A percentile compares a stretch with the other conserved stretches of the same genome.
Evolutionary conservation across 2,329 filamentous ascomycete species (phyloP).

Genomic region (Chlorencoelia australis): DNA sequence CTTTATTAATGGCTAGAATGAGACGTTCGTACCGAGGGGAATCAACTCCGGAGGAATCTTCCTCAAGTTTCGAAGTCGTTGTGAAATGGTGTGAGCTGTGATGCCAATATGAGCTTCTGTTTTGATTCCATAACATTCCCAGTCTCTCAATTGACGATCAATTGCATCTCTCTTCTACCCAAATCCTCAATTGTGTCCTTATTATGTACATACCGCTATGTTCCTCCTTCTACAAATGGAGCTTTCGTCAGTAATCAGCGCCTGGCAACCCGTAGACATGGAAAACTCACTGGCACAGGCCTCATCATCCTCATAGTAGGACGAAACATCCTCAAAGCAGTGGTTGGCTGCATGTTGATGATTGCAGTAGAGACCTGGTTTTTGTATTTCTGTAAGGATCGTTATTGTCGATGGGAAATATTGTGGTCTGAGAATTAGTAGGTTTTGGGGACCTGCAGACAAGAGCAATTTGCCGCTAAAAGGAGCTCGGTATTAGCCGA

Average conservation of each 20-base stretch:
- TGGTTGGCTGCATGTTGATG: constrained; percentile 37
- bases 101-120: constrained; percentile 17
- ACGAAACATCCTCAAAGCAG: constrained; percentile 56
- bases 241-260: constrained; percentile 5
- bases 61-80: constrained; percentile 83
- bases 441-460: constrained; percentile 6
- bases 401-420: too few relatives aligned
- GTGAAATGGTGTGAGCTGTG: constrained; percentile 92
- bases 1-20: constrained; percentile 5
- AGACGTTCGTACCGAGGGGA: constrained; percentile 64
- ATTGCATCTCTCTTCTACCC: too few relatives aligned
- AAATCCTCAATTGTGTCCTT: not conserved
- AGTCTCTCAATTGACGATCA: constrained; percentile 8
- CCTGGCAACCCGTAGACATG: not conserved
- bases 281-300: constrained; percentile 59
- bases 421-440: constrained; percentile 10
- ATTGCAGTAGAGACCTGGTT: constrained; percentile 7
- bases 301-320: constrained; percentile 56
- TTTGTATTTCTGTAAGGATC: too few relatives aligned
- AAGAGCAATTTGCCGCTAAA: constrained; percentile 13
- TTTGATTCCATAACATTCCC: constrained; percentile 1
- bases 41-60: constrained; percentile 88
- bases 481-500: constrained; percentile 26
- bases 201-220: constrained; percentile 52
- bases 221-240: constrained; percentile 47